Conservation (phyloP, 176 grass and related monocot species). For the Phyllostachys edulis region DNA sequence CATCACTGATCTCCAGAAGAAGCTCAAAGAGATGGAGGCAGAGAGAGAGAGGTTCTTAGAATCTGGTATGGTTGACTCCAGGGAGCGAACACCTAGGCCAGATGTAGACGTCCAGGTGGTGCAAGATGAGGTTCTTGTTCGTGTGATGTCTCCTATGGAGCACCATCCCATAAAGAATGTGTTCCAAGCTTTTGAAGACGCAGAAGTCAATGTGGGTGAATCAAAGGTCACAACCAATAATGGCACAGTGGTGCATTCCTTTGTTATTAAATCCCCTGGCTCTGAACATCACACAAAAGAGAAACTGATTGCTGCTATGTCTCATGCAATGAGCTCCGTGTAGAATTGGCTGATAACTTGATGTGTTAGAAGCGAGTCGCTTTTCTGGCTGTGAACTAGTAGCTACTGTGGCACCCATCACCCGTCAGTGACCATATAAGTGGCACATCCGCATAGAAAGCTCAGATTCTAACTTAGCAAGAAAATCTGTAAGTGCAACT, state of each 20-base stretch:
- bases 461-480: slow-evolving; percentile 34
- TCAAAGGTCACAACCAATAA: slow-evolving; percentile 51
- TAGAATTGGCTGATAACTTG: slow-evolving; percentile 21
- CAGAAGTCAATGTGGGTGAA: slow-evolving; percentile 54
- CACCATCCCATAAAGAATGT: slow-evolving; percentile 57
- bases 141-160: slow-evolving; percentile 50
- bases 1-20: slow-evolving; percentile 78
- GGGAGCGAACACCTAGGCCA: slow-evolving; percentile 25
- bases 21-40: slow-evolving; percentile 64
- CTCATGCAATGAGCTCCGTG: slow-evolving; percentile 37
- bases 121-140: slow-evolving; percentile 65
- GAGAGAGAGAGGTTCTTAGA: slow-evolving; percentile 52
- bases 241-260: slow-evolving; percentile 52
- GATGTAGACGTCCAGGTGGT: slow-evolving; percentile 63
- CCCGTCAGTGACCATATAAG: slow-evolving; percentile 30
- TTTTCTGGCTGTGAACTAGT: slow-evolving; percentile 26
- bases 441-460: slow-evolving; percentile 28
- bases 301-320: slow-evolving; percentile 64
- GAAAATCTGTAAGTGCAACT: slow-evolving; percentile 39
- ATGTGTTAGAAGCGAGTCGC: background rate
- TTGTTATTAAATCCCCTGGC: slow-evolving; percentile 59
- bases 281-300: slow-evolving; percentile 66
- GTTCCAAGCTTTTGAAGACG: slow-evolving; percentile 67
- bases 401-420: slow-evolving; percentile 8
- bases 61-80: slow-evolving; percentile 19